These are phyloP conservation scores for Aspergillus conjunctus DNA, from an alignment of 495 filamentous ascomycete species.

Conservation along the genomic window DNA sequence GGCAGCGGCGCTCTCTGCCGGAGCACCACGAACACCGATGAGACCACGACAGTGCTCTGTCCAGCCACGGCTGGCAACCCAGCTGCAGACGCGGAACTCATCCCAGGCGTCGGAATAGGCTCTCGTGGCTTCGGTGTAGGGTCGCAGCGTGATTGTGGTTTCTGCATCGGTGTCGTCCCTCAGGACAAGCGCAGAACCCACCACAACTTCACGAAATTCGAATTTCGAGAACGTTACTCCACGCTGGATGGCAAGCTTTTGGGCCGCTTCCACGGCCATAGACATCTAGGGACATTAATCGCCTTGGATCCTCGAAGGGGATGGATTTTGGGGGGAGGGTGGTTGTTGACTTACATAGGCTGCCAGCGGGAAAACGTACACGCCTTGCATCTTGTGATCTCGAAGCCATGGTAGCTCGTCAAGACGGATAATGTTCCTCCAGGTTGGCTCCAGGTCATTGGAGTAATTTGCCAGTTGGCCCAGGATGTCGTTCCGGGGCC, in stretches of 20 bases:
- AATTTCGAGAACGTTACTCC: neutral
- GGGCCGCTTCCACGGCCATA: neutral
- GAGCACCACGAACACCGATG: neutral
- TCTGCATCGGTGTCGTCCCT: neutral
- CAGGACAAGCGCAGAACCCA: neutral
- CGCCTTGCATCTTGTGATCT: neutral
- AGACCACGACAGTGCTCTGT: neutral
- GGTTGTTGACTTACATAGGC: too few species aligned
- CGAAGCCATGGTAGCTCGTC: constrained; percentile 2
- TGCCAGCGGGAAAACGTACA: neutral
- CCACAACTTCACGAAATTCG: neutral
- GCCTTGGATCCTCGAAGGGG: too few species aligned
- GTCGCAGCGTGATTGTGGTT: neutral
- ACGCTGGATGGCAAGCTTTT: neutral
- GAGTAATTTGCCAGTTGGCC: neutral
- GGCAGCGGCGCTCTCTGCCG: neutral
- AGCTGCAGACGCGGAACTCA: neutral
- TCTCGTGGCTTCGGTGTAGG: neutral
- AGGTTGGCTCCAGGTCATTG: neutral
- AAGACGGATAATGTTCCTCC: neutral
- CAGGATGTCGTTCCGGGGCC: neutral
- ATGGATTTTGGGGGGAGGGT: too few species aligned
- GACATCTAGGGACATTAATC: too few species aligned
- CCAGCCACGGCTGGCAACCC: neutral
- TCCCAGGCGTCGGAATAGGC: neutral